These are phyloP conservation scores for Tetrahymena elliotti DNA, from an alignment of 73 alveolate genomes.

Conservation along the genomic window DNA sequence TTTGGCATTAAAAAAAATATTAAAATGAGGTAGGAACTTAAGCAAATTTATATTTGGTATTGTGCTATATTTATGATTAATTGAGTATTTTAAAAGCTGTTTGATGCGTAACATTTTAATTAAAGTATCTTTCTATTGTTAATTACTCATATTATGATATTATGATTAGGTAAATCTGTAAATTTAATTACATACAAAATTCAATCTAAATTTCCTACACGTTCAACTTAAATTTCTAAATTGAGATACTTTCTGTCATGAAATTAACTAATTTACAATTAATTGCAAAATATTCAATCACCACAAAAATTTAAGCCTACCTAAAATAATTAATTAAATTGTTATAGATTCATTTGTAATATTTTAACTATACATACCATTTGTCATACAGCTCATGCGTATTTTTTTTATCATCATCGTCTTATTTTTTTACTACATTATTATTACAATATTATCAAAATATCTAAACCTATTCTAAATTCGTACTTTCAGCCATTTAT, in stretches of 20 bases:
- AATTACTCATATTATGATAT: neutral
- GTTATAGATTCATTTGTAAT: neutral
- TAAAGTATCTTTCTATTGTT: neutral
- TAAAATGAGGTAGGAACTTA: neutral
- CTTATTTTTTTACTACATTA: neutral
- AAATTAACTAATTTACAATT: neutral
- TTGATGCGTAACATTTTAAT: neutral
- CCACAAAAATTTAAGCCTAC: neutral
- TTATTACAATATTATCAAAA: neutral
- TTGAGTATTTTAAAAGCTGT: neutral
- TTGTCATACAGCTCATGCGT: neutral
- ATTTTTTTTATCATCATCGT: neutral
- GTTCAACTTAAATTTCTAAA: neutral
- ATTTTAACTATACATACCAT: neutral
- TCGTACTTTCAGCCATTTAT: neutral
- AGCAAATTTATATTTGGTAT: neutral
- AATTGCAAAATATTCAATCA: neutral
- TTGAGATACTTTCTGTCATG: neutral
- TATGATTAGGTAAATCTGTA: neutral
- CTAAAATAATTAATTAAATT: no score
- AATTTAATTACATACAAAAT: neutral
- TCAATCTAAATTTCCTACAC: neutral
- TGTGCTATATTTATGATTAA: neutral
- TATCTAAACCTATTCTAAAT: neutral
- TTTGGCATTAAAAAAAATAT: neutral